Evolutionary conservation across 1,284 basidiomycete genomes (phyloP), one percentile per base, ranked within the genome.

Genomic region (Trichosporon sp.): DNA sequence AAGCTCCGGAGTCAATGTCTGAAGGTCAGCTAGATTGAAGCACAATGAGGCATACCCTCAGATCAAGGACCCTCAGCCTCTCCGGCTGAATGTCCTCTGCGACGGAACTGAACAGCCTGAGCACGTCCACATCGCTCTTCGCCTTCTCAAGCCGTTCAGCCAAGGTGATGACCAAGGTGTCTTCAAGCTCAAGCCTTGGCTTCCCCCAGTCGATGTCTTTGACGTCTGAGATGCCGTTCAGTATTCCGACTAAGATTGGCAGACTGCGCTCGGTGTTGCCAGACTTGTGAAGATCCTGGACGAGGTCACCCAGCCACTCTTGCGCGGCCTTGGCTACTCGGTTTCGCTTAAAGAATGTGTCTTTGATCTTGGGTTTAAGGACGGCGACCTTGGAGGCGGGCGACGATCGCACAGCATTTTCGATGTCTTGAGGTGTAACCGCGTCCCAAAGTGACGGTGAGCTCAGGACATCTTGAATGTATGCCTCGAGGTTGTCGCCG

Each of bases 381-480:
- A 62, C 35, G 13, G 38, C 31, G 27, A 70, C 67, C n/a, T 64
- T 68, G 13, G 31, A 44, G 0, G 29, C 15, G 1, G 71, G 65
- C 0, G 70, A 66, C 4, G 64, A 15, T 3, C 70, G 65, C 8
- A 72, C 68, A 11, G 70, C 70, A 18, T 23, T 44, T 21, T 67
- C 47, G 6, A 72, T 38, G 9, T 62, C 62, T 1, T 23, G 18
- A 9, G 64, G 11, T 7, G 34, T 65, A 8, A 72, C 69, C 0
- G 65, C 44, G 15, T 70, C 35, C 78, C 75, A 78, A 8, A 79
- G 51, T 0, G 72, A 72, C 11, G 72, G 66, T 0, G 80, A 81
- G 5, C 29, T 15, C 1, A 73, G 11, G 3, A 81, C 31, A 18
- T 74, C 68, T 3, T 53, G 18, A 31, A 78, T 51, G 13, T 78